Evolutionary conservation across 163 green algal genomes (phyloP).

Genomic region (Volvox carteri): DNA sequence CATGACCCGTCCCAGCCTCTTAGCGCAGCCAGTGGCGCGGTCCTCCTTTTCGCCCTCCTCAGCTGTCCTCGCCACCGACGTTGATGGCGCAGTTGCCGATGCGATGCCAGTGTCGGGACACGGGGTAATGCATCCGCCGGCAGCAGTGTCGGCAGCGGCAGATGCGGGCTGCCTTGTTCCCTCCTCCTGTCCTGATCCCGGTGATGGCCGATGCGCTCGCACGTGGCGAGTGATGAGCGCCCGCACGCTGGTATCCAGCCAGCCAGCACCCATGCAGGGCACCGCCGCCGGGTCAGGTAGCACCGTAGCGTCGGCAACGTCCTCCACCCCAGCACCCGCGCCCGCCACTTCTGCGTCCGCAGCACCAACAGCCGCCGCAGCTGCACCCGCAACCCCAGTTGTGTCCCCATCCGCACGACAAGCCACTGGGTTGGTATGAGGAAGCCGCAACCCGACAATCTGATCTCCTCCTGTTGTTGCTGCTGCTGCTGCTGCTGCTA

Average conservation of each 20-base stretch:
- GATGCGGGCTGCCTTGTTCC: neutral
- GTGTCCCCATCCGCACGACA: too few relatives aligned
- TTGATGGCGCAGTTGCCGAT: neutral
- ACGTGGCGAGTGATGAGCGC: neutral
- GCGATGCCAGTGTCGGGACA: neutral
- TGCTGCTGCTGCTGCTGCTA: neutral
- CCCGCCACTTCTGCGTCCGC: too few relatives aligned
- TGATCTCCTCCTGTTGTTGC: too few relatives aligned
- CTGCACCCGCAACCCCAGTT: too few relatives aligned
- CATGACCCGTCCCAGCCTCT: conserved; percentile 8
- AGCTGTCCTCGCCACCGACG: neutral
- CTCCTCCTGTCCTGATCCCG: neutral
- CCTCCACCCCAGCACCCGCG: neutral
- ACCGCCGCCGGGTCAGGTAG: neutral
- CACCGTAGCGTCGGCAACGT: neutral
- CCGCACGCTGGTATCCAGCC: neutral
- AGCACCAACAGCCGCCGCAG: too few relatives aligned
- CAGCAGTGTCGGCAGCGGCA: neutral
- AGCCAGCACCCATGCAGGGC: neutral
- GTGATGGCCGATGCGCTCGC: too few relatives aligned
- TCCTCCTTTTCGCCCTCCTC: neutral
- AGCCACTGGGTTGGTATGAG: too few relatives aligned
- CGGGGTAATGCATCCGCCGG: neutral
- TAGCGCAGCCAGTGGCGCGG: neutral
- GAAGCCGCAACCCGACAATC: too few relatives aligned